Evolutionary conservation across 441 rosid species (phyloP), one percentile per base, ranked within the genome.

Genomic region (Euphorbia schlechtendalii): DNA sequence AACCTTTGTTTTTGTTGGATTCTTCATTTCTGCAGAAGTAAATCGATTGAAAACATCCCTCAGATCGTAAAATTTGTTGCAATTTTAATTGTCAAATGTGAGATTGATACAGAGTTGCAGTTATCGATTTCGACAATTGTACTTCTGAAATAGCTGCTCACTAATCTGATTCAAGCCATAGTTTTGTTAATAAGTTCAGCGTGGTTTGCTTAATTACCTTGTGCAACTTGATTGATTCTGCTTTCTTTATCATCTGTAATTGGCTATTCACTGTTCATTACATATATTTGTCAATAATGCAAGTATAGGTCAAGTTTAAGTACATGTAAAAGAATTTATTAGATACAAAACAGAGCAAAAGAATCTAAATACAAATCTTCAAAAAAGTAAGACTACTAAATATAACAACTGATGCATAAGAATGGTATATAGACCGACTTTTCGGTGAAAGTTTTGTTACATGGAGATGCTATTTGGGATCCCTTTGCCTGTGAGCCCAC

Each of bases 401-500:
- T 21, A 34, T 27, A 13, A 61, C 8, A 14, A 13, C 15, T 45
- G n/a, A n/a, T n/a, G n/a, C n/a, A n/a, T n/a, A n/a, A n/a, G n/a
- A n/a, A n/a, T n/a, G n/a, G n/a, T n/a, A n/a, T n/a, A n/a, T 20
- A 0, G 21, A 10, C 18, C 20, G 3, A 22, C 51, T 10, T 43
- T 54, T 17, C 7, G 40, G 43, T 2, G 12, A 18, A 34, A 54
- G 25, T 22, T 66, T n/a, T n/a, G n/a, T 71, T 69, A 90, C 64
- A 90, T 84, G 11, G 96, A 87, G 73, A 89, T 49, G 63, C 96
- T 89, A 65, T 87, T 89, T 28, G 98, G 98, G 68, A 92, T 89
- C 25, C 96, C 98, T 78, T 72, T 86, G 54, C 90, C 96, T 1
- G 90, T 86, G 56, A 89, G 86, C 7, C 96, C 95, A 30, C 84